Evolutionary conservation across 306 rosid species (phyloP).

Genomic region (Glycine tomentella): DNA sequence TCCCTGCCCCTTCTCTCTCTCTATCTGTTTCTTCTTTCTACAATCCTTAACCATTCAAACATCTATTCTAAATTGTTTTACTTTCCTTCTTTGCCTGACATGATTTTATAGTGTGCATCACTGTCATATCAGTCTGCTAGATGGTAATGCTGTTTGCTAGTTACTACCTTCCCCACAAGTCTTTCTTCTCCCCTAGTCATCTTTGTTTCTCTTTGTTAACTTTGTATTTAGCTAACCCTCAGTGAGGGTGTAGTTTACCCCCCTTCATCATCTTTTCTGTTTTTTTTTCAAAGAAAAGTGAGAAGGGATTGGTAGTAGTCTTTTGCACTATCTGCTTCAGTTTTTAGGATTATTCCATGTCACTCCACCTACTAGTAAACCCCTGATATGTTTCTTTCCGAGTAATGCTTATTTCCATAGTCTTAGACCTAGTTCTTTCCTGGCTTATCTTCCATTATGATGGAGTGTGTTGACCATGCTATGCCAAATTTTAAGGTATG

Average conservation of each 20-base stretch:
- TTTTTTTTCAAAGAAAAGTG: constrained; percentile 71
- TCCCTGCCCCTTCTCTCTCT: background rate
- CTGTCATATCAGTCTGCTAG: constrained; percentile 33
- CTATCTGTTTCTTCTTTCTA: background rate
- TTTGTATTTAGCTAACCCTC: constrained; percentile 44
- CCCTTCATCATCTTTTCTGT: constrained; percentile 67
- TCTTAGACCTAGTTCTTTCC: constrained; percentile 44
- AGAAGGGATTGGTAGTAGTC: constrained; percentile 57
- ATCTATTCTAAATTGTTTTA: background rate
- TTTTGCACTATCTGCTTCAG: constrained; percentile 46
- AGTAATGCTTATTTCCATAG: constrained; percentile 42
- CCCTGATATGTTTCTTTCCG: constrained; percentile 16
- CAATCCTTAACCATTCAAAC: constrained; percentile 4
- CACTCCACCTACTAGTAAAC: constrained; percentile 40
- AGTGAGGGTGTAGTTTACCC: constrained; percentile 41
- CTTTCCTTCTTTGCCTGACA: constrained; percentile 23
- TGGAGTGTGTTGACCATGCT: constrained; percentile 57
- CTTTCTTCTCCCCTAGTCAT: constrained; percentile 36
- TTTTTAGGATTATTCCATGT: constrained; percentile 47
- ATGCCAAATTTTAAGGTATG: constrained; percentile 60
- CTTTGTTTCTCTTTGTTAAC: constrained; percentile 38
- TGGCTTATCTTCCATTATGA: constrained; percentile 44
- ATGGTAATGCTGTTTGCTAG: constrained; percentile 30
- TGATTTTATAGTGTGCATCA: constrained; percentile 19
- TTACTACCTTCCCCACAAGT: constrained; percentile 15